Base-by-base conservation (phyloP, 2,329 filamentous ascomycete genomes). In the Fusarium temperatum region DNA sequence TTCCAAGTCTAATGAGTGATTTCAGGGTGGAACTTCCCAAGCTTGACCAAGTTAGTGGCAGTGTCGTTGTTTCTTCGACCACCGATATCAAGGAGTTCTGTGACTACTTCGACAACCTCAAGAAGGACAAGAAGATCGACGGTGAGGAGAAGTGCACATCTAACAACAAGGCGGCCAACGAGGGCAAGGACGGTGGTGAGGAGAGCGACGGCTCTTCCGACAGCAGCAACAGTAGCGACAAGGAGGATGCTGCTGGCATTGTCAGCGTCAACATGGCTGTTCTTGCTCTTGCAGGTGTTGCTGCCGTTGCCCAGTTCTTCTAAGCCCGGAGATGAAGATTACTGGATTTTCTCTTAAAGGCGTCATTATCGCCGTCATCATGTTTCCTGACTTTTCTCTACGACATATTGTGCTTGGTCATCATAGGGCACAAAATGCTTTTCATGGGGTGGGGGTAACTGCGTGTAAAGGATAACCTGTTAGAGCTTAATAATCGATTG, bases 21-120 rank as follows among this genome's bases (percentile, higher is more conserved):
- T 7, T 22, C n/a, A 97, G 94, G 68, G 91, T 96, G 75, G 81
- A 87, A 41, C 88, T 98, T 61, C 92, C 93, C 69, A 81, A 84
- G 42, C 87, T 96, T 32, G 84, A 88, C 68, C 87, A 91, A 73
- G 93, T 95, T 76, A 87, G 88, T 80, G 94, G 94, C 83, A 89
- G 89, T 70, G 93, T 94, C 82, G 91, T 92, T 79, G 85, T 94
- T 75, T 87, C 90, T 78, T 91, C 88, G 75, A 93, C 91, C 60
- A 87, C 86, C 68, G 86, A 92, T 71, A 91, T 94, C 73, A 73
- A 74, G 66, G 78, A 82, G 65, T 90, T 93, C 87, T 80, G 83
- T 59, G 75, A 80, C 38, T 89, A 93, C 81, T 81, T 89, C 66
- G 79, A 85, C 70, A 80, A 86, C 41, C 74, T 79, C 39, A 80